phyloP scores from a whole-genome alignment of 352 stramenopile genomes.

The Phytopythium helicoides region DNA sequence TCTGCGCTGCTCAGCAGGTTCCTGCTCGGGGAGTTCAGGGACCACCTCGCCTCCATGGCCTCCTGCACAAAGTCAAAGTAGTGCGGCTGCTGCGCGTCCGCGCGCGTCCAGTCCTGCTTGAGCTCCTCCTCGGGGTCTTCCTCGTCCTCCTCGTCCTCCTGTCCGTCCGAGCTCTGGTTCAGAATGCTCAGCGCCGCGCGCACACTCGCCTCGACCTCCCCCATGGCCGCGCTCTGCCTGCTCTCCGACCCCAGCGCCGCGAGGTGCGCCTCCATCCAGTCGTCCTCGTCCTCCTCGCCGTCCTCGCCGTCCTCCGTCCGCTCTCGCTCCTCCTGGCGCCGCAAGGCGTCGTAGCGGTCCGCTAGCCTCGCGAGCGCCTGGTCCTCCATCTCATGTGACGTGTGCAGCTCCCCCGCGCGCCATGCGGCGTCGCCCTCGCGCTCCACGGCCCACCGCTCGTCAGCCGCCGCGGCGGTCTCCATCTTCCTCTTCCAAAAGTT shows the following conservation, averaged over 20 bases:
- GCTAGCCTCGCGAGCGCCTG: background rate
- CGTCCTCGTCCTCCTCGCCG: constrained; percentile 28
- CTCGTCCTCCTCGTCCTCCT: constrained; percentile 15
- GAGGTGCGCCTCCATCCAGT: constrained; percentile 28
- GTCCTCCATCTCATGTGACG: background rate
- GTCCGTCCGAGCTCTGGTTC: constrained; percentile 22
- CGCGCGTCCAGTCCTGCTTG: constrained; percentile 1
- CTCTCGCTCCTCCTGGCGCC: background rate
- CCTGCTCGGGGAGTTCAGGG: constrained; percentile 1
- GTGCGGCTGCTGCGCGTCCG: constrained; percentile 2
- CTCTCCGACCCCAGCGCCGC: constrained; percentile 11
- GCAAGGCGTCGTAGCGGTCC: background rate
- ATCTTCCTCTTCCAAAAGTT: no score
- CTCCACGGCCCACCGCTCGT: no score
- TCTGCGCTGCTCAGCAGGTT: background rate
- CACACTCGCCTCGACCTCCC: constrained; percentile 52
- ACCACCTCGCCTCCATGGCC: constrained; percentile 37
- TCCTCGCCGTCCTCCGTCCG: constrained; percentile 14
- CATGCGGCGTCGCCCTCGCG: no score
- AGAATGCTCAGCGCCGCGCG: constrained; percentile 47
- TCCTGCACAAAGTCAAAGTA: constrained; percentile 61
- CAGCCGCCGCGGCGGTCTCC: no score
- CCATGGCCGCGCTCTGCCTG: constrained; percentile 9
- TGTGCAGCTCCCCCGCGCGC: no score
- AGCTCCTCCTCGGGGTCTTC: constrained; percentile 17